These are phyloP conservation scores for Phylloporus arenicola DNA, from an alignment of 768 basidiomycete genomes.

Conservation along the genomic window DNA sequence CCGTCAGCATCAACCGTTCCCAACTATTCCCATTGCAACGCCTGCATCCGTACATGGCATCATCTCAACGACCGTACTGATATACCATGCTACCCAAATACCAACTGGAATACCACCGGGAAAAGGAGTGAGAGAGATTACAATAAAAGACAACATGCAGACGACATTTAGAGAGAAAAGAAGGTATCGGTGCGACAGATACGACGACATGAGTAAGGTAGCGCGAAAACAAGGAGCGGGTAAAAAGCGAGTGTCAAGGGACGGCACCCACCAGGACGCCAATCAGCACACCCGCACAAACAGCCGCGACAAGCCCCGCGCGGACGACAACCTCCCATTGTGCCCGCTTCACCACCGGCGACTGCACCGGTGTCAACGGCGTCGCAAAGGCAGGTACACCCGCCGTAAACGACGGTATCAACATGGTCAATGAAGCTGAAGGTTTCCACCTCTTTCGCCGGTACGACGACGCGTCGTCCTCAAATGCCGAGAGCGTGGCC, in stretches of 20 bases:
- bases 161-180: not conserved
- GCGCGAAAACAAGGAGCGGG: not conserved
- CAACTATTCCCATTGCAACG: too few species aligned
- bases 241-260: not conserved
- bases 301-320: constrained; percentile 44
- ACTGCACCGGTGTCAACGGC: constrained; percentile 65
- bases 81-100: not conserved
- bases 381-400: constrained; percentile 66
- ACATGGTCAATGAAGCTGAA: constrained; percentile 7
- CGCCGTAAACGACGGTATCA: constrained; percentile 29
- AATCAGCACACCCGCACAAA: constrained; percentile 31
- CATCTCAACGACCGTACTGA: not conserved
- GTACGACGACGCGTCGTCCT: not conserved
- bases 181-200: not conserved
- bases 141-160: not conserved
- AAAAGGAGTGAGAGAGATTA: not conserved
- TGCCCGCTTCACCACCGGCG: constrained; percentile 64
- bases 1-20: too few species aligned
- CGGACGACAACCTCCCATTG: constrained; percentile 83
- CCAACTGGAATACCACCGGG: too few species aligned
- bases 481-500: not conserved
- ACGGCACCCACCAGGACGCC: constrained; percentile 25
- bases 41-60: too few species aligned
- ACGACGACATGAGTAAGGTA: not conserved
- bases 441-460: not conserved